Percentiles rank a stretch among this genome's conserved stretches.
phyloP scores from a whole-genome alignment of 768 basidiomycete genomes.

The Tricholoma furcatifolium region DNA sequence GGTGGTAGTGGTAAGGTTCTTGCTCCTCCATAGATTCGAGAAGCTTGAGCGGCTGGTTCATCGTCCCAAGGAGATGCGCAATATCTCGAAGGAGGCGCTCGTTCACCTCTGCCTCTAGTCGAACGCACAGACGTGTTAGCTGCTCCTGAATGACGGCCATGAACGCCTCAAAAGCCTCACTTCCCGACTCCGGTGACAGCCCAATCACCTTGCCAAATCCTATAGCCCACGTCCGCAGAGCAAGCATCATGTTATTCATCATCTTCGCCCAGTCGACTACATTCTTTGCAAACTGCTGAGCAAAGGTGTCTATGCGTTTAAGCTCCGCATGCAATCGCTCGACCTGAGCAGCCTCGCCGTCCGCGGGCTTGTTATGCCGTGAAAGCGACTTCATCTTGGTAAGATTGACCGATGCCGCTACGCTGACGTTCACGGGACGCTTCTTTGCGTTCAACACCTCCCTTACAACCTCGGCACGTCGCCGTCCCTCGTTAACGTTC shows the following conservation, averaged over 20 bases:
- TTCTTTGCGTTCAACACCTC: slow-evolving; percentile 58
- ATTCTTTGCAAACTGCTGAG: slow-evolving; percentile 59
- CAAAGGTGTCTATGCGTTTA: slow-evolving; percentile 53
- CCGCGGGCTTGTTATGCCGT: slow-evolving; percentile 15
- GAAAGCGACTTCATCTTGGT: slow-evolving; percentile 56
- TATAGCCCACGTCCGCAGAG: slow-evolving; percentile 60
- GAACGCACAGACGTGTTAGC: slow-evolving; percentile 50
- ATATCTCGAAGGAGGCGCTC: slow-evolving; percentile 58
- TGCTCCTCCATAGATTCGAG: slow-evolving; percentile 72
- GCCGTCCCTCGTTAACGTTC: slow-evolving; percentile 75
- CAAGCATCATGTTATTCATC: slow-evolving; percentile 47
- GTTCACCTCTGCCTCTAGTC: slow-evolving; percentile 53
- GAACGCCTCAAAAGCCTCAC: slow-evolving; percentile 75
- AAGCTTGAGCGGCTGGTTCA: slow-evolving; percentile 61
- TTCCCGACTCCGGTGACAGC: slow-evolving; percentile 41
- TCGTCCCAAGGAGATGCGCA: slow-evolving; percentile 54
- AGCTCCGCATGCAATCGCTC: slow-evolving; percentile 55
- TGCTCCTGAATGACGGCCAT: slow-evolving; percentile 52
- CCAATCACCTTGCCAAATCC: slow-evolving; percentile 70
- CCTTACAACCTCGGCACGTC: slow-evolving; percentile 77
- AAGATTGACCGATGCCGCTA: slow-evolving; percentile 56
- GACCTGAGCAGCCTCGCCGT: slow-evolving; percentile 47
- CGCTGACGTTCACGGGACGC: slow-evolving; percentile 42
- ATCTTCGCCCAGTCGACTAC: slow-evolving; percentile 62
- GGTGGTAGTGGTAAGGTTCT: slow-evolving; percentile 67